Conservation (phyloP, 2,329 filamentous ascomycete species). For the Penicillium sp. region DNA sequence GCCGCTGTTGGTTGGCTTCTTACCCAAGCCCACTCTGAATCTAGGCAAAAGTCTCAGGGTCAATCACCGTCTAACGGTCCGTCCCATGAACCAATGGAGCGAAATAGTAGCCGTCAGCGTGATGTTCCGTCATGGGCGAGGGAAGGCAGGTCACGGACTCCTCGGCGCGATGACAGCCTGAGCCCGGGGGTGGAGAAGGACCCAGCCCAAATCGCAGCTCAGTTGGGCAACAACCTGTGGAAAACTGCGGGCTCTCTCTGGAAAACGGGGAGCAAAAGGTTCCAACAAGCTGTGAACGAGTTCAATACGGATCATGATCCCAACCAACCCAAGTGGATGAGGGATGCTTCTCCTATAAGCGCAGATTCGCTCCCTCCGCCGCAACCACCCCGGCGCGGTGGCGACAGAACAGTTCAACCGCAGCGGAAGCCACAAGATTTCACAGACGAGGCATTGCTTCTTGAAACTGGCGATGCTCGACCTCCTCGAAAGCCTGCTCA, state of each 20-base stretch:
- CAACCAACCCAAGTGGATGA: constrained; percentile 93
- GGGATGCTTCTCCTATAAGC: constrained; percentile 52
- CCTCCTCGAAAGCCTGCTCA: constrained; percentile 28
- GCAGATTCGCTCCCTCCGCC: constrained; percentile 19
- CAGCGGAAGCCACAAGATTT: constrained; percentile 27
- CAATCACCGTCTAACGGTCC: constrained; percentile 21
- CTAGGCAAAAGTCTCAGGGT: constrained; percentile 61
- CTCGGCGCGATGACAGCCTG: constrained; percentile 28
- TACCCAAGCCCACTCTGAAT: constrained; percentile 82
- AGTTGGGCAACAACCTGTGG: constrained; percentile 76
- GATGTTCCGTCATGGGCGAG: constrained; percentile 60
- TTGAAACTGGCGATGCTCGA: constrained; percentile 30
- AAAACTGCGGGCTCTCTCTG: constrained; percentile 94
- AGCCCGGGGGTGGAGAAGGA: constrained; percentile 60
- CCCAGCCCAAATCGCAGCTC: constrained; percentile 72
- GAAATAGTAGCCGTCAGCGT: constrained; percentile 29
- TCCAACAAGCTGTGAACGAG: constrained; percentile 87
- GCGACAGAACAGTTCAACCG: constrained; percentile 16
- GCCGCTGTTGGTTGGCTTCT: constrained; percentile 83
- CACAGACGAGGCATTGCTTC: constrained; percentile 56
- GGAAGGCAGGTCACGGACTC: constrained; percentile 39
- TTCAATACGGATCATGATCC: constrained; percentile 69
- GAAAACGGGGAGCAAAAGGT: constrained; percentile 89
- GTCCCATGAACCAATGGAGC: constrained; percentile 18
- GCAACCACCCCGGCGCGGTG: constrained; percentile 18